Base-by-base conservation (phyloP, 345 rosid genomes). In the Linum usitatissimum region DNA sequence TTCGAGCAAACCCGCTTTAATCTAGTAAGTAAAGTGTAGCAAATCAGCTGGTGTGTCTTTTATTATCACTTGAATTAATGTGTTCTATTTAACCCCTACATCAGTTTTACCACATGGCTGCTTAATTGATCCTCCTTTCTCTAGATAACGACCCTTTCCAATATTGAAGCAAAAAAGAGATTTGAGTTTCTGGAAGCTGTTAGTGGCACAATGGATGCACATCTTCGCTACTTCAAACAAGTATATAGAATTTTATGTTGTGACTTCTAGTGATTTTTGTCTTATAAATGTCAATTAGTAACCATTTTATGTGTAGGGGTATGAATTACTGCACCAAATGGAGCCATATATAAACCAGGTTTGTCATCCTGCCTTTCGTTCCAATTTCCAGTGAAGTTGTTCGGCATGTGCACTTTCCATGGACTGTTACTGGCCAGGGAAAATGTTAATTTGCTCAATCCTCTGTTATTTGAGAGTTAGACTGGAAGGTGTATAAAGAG, bases 161-260 rank as follows among this genome's bases (percentile, higher is more conserved):
- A 20, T 55, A 30, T 55, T 20, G 59, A 55, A 28, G 59, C 59
- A 6, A 55, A 55, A 28, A 55, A 55, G 59, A 55, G 59, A 55
- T 55, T 55, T 55, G 59, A 55, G 18, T 55, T 55, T 28, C 19
- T 55, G 30, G 59, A 55, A 55, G 59, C 59, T 18, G 59, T 55
- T 30, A 55, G 59, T 19, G 59, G 59, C 30, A 55, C 59, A 55
- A 55, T 55, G 59, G 59, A 55, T 55, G 59, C 59, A 20, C 59
- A 55, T 55, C 59, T 55, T 55, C 59, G 59, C 30, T 55, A 55
- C 59, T 55, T 55, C 18, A 55, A 55, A 55, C 59, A 55, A 28
- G 59, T 55, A 3, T 12, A 28, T 18, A 20, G 30, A 20, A 34
- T 55, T 19, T 19, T 55, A 8, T 18, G 23, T 55, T 18, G 14